Base-by-base conservation (phyloP, 2,329 filamentous ascomycete genomes). In the Fusarium euwallaceae region DNA sequence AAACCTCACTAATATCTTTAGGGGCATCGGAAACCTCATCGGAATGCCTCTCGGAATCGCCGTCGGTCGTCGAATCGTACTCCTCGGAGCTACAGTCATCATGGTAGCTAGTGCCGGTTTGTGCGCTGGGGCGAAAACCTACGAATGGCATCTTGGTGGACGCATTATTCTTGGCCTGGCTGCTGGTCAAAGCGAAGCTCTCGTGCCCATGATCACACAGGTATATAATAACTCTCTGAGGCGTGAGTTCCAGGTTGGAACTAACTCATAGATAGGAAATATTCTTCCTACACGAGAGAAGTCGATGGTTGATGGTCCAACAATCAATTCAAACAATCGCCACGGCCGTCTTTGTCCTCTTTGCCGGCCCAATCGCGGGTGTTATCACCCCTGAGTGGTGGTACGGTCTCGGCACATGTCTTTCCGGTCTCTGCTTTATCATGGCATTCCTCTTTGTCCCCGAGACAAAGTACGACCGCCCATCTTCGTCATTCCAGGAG, bases 31-130 rank as follows among this genome's bases (percentile, higher is more conserved):
- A 11, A 76, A 76, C 17, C 67, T 76, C 55, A 75, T 76, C 1
- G 74, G 74, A 16, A 76, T 76, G 74, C 74, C 74, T 4, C 11
- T 76, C 5, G 74, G 69, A 16, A 76, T 76, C 41, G 74, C 72
- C 1, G 45, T 76, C 59, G 74, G 74, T 37, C 74, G 74, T 32
- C 72, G 74, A 66, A 51, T 75, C 45, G 74, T 76, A 16, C 74
- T 76, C 11, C 72, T 76, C 34, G 67, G 20, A 16, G 72, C 74
- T 14, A 76, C 74, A 43, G 45, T 69, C 24, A 51, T 76, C 37
- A 76, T 76, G 74, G 73, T 76, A 58, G 55, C 72, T 27, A 74
- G 74, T 3, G 63, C 74, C 7, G 70, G 70, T 5, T 48, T 76
- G 7, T 76, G 74, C 41, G 74, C 74, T 0, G 67, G 66, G 1